phyloP scores from a whole-genome alignment of 352 stramenopile genomes.

The Halophytophthora batemanensis region DNA sequence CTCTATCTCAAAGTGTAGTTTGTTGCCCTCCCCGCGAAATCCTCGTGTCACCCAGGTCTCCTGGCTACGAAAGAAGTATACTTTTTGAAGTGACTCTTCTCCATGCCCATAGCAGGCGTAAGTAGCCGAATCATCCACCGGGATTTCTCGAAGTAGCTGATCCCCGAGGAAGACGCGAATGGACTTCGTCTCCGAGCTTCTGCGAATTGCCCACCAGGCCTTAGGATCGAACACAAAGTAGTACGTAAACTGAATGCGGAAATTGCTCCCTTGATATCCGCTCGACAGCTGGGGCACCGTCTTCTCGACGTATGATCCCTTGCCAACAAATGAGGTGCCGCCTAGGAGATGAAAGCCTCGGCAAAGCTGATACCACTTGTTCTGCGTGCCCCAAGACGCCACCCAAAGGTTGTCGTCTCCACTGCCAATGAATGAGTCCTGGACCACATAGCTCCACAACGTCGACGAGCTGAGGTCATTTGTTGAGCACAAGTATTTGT shows the following conservation, averaged over 20 bases:
- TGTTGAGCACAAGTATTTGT: slow-evolving; percentile 55
- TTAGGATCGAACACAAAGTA: slow-evolving; percentile 57
- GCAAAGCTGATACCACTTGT: slow-evolving; percentile 51
- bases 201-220: slow-evolving; percentile 24
- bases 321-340: slow-evolving; percentile 26
- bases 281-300: slow-evolving; percentile 24
- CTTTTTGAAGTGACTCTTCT: slow-evolving; percentile 5
- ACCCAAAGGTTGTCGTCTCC: slow-evolving; percentile 56
- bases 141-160: slow-evolving; percentile 35
- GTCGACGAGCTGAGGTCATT: slow-evolving; percentile 49
- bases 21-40: slow-evolving; percentile 33
- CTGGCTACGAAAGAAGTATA: slow-evolving; percentile 35
- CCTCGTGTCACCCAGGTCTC: slow-evolving; percentile 40
- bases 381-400: slow-evolving; percentile 36
- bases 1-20: slow-evolving; percentile 39
- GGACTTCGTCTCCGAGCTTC: slow-evolving; percentile 31
- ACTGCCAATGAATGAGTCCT: slow-evolving; percentile 58
- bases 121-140: slow-evolving; percentile 34
- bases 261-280: slow-evolving; percentile 30
- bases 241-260: slow-evolving; percentile 57
- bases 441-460: slow-evolving; percentile 43
- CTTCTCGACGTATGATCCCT: slow-evolving; percentile 44
- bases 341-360: slow-evolving; percentile 51
- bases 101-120: slow-evolving; percentile 40
- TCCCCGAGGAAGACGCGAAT: slow-evolving; percentile 48